phyloP scores from a whole-genome alignment of 148 eudicot species.

The Camellia japonica region DNA sequence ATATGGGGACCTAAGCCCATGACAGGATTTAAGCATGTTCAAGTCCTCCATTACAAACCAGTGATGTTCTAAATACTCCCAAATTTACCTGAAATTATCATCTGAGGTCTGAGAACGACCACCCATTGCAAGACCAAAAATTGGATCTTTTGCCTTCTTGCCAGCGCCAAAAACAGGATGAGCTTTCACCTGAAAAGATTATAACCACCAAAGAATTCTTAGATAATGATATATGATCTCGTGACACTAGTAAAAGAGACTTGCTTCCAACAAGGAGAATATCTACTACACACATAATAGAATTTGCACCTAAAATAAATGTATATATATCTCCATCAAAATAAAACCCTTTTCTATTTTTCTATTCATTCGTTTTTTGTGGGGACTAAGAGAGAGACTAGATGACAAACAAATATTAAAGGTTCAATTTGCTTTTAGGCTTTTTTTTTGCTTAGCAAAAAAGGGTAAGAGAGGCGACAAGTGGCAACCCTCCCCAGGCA shows the following conservation, averaged over 20 bases:
- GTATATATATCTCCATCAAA: background rate
- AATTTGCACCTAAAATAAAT: background rate
- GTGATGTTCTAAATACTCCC: slow-evolving; percentile 2
- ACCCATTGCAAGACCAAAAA: slow-evolving; percentile 87
- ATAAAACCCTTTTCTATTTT: background rate
- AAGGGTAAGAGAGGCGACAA: too few relatives aligned
- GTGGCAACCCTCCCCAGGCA: too few relatives aligned
- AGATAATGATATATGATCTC: background rate
- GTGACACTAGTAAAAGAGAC: background rate
- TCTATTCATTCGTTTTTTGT: too few relatives aligned
- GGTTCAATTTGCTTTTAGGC: too few relatives aligned
- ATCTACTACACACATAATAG: background rate
- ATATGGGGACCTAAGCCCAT: slow-evolving; percentile 24
- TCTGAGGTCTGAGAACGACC: slow-evolving; percentile 76
- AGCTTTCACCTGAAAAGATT: slow-evolving; percentile 66
- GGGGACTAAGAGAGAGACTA: background rate
- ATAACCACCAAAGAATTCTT: background rate
- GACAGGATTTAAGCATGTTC: slow-evolving; percentile 12
- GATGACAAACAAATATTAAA: background rate
- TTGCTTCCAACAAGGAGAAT: slow-evolving; percentile 3
- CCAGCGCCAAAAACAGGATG: slow-evolving; percentile 67
- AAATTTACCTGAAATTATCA: slow-evolving; percentile 79
- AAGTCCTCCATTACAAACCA: slow-evolving; percentile 3
- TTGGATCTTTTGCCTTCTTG: slow-evolving; percentile 90
- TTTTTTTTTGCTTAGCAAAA: too few relatives aligned